These are phyloP conservation scores for Nicotiana sylvestris DNA, from an alignment of 257 asterid genomes.

Conservation along the genomic window DNA sequence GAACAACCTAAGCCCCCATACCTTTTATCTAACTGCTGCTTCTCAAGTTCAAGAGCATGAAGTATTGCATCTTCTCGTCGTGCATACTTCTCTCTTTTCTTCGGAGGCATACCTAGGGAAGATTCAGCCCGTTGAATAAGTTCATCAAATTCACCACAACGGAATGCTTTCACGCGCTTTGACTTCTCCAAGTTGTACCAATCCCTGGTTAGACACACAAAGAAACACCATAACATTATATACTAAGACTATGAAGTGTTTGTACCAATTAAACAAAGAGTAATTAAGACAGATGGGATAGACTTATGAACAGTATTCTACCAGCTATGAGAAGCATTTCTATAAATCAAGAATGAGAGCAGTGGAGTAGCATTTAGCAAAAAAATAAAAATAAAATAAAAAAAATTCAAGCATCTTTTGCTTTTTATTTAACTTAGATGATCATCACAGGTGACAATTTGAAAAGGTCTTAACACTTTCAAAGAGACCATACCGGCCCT, in stretches of 20 bases:
- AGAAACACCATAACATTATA: constrained; percentile 11
- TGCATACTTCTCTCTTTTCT: constrained; percentile 96
- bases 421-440: background rate
- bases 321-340: background rate
- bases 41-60: constrained; percentile 97
- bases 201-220: constrained; percentile 52
- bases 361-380: background rate
- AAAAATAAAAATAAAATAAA: background rate
- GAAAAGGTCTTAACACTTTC: background rate
- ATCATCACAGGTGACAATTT: background rate
- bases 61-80: constrained; percentile 97
- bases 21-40: constrained; percentile 56
- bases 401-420: background rate
- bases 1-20: constrained; percentile 60
- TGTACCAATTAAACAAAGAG: background rate
- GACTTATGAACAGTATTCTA: background rate
- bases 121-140: constrained; percentile 97
- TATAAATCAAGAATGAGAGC: background rate
- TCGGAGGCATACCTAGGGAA: constrained; percentile 84
- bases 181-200: constrained; percentile 99
- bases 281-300: background rate
- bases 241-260: constrained; percentile 1
- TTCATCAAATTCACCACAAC: constrained; percentile 94
- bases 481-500: background rate
- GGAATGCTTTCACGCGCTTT: constrained; percentile 94